Evolutionary conservation across 139 green algal species (phyloP), one percentile per base, ranked within the genome.

Genomic region (Mesotaenium endlicherianum): DNA sequence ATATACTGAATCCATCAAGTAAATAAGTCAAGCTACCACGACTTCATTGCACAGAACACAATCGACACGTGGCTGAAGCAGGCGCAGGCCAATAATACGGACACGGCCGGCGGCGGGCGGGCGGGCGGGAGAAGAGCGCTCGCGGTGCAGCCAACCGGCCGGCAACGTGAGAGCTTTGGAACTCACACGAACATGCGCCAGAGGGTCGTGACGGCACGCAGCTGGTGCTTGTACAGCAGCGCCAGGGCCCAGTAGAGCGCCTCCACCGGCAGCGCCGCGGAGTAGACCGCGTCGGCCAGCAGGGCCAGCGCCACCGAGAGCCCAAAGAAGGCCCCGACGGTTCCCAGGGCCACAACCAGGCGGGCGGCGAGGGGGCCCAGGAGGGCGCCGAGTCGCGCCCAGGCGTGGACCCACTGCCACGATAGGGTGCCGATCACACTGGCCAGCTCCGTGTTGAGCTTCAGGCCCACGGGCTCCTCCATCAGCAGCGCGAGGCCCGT

Each of bases 101-200:
- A n/a, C n/a, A n/a, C n/a, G n/a, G n/a, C n/a, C n/a, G n/a, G n/a
- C n/a, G n/a, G n/a, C n/a, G n/a, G n/a, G n/a, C n/a, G n/a, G n/a
- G n/a, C n/a, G n/a, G n/a, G n/a, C n/a, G n/a, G n/a, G n/a, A n/a
- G n/a, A n/a, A n/a, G n/a, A n/a, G n/a, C n/a, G n/a, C n/a, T n/a
- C n/a, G n/a, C n/a, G n/a, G n/a, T n/a, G n/a, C n/a, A n/a, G n/a
- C n/a, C n/a, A n/a, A n/a, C n/a, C n/a, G n/a, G n/a, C n/a, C n/a
- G n/a, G n/a, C n/a, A n/a, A n/a, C n/a, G n/a, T n/a, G n/a, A n/a
- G n/a, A n/a, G n/a, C n/a, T n/a, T n/a, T n/a, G n/a, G n/a, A n/a
- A n/a, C 60, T 72, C 11, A 72, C 60, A 72, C 11, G 11, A 72
- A 72, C 8, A 72, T 47, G 8, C 60, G 60, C 60, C 60, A 72